These are phyloP conservation scores for Ilyonectria robusta DNA, from an alignment of 2,329 filamentous ascomycete species.

Conservation along the genomic window DNA sequence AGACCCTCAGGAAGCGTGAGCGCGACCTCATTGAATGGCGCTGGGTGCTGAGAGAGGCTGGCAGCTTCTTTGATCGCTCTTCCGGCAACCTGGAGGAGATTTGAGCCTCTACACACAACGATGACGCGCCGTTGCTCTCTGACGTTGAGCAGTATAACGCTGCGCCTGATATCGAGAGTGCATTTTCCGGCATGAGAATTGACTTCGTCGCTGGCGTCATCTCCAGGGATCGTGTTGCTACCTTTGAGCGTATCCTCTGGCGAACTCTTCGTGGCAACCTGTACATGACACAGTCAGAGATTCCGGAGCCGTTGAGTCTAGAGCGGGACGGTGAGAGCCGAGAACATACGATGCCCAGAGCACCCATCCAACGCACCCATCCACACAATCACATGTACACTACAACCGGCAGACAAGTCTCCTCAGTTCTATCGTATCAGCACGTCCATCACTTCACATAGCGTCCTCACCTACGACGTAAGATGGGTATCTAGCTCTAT, in stretches of 20 bases:
- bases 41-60: slow-evolving; percentile 96
- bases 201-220: slow-evolving; percentile 98
- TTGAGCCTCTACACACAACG: slow-evolving; percentile 87
- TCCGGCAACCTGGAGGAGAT: slow-evolving; percentile 98
- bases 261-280: slow-evolving; percentile 96
- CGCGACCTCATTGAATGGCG: slow-evolving; percentile 98
- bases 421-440: too few species aligned
- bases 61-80: slow-evolving; percentile 96
- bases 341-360: too few species aligned
- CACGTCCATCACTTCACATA: too few species aligned
- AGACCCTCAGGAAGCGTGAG: slow-evolving; percentile 97
- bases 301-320: slow-evolving; percentile 93
- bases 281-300: slow-evolving; percentile 99
- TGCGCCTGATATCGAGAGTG: slow-evolving; percentile 80
- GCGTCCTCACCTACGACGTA: too few species aligned
- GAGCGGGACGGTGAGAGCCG: too few species aligned
- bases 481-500: too few species aligned
- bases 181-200: slow-evolving; percentile 98
- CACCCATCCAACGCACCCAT: too few species aligned
- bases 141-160: slow-evolving; percentile 88
- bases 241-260: slow-evolving; percentile 98
- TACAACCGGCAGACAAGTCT: too few species aligned
- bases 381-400: too few species aligned
- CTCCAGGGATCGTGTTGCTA: slow-evolving; percentile 89
- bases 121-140: slow-evolving; percentile 92